Conservation (phyloP, 192 early-diverging fungal species). For the Funneliformis geosporum region DNA sequence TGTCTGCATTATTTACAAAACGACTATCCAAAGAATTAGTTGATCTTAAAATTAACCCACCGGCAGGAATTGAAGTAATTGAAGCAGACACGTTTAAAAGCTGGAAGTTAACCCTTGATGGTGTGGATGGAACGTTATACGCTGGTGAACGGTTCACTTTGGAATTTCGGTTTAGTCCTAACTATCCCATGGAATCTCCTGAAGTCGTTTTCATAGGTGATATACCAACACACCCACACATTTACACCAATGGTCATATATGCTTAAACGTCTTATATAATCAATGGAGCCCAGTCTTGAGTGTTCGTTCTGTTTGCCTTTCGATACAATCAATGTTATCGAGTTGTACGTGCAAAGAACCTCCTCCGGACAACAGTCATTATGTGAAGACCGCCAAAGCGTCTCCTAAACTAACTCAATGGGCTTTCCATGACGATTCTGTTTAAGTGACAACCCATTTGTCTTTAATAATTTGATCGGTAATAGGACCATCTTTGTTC, state of each 20-base stretch:
- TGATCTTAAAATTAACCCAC: conserved; percentile 57
- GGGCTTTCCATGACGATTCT: conserved; percentile 56
- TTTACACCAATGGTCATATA: conserved; percentile 95
- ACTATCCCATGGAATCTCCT: conserved; percentile 76
- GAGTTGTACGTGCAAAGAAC: conserved; percentile 63
- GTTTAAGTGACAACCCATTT: neutral
- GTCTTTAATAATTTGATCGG: too few species aligned
- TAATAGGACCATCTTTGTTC: too few species aligned
- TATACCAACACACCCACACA: conserved; percentile 74
- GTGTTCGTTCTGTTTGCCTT: conserved; percentile 85
- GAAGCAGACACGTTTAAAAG: conserved; percentile 62
- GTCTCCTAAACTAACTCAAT: conserved; percentile 61
- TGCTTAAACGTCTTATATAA: conserved; percentile 94
- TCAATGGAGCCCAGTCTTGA: conserved; percentile 92
- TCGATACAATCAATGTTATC: conserved; percentile 92
- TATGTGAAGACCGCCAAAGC: conserved; percentile 54
- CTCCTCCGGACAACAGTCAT: conserved; percentile 58
- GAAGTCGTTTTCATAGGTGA: conserved; percentile 59
- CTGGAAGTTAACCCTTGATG: conserved; percentile 65
- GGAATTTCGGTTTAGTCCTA: conserved; percentile 71
- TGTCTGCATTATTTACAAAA: conserved; percentile 46
- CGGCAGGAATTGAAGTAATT: conserved; percentile 51
- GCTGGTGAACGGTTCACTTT: conserved; percentile 50
- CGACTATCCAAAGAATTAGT: conserved; percentile 51
- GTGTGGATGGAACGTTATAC: conserved; percentile 70